These are phyloP conservation scores for Blepharisma stoltei DNA, from an alignment of 73 alveolate species.

Conservation along the genomic window DNA sequence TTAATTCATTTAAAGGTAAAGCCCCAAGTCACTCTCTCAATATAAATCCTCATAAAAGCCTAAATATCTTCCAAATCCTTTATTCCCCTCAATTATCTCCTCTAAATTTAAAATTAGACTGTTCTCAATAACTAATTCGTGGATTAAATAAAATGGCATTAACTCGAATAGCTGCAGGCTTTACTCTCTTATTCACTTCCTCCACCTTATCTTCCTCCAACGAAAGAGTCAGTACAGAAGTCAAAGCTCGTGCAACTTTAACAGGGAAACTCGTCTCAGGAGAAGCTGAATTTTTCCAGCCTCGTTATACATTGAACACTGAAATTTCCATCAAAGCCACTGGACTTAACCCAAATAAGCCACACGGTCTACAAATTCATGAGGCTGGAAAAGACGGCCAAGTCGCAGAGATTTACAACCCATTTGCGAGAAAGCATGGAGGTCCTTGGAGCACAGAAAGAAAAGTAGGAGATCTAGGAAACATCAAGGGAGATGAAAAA, in stretches of 20 bases:
- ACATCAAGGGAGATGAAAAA: constrained; percentile 4
- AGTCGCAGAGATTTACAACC: constrained; percentile 5
- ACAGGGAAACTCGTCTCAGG: constrained; percentile 21
- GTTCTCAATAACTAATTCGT: no score
- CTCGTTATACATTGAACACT: background rate
- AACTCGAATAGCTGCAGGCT: no score
- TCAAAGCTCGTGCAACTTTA: constrained; percentile 17
- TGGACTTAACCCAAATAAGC: background rate
- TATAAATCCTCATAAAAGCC: no score
- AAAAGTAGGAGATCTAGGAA: constrained; percentile 30
- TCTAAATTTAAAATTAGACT: no score
- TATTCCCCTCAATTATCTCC: no score
- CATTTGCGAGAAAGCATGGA: constrained; percentile 29
- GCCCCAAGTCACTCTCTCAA: no score
- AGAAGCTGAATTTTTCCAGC: background rate
- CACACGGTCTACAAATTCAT: constrained; percentile 3
- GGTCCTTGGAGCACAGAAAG: constrained; percentile 30
- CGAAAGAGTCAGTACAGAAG: constrained; percentile 32
- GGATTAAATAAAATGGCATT: no score
- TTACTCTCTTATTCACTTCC: background rate
- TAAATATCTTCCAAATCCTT: no score
- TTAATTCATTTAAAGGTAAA: no score
- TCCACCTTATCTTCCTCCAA: background rate
- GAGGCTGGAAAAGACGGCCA: background rate
- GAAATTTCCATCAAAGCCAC: background rate